Percentiles rank a stretch among this genome's conserved stretches.
Conservation (phyloP, 371 early-diverging fungal genomes). For the Mortierella sp. region DNA sequence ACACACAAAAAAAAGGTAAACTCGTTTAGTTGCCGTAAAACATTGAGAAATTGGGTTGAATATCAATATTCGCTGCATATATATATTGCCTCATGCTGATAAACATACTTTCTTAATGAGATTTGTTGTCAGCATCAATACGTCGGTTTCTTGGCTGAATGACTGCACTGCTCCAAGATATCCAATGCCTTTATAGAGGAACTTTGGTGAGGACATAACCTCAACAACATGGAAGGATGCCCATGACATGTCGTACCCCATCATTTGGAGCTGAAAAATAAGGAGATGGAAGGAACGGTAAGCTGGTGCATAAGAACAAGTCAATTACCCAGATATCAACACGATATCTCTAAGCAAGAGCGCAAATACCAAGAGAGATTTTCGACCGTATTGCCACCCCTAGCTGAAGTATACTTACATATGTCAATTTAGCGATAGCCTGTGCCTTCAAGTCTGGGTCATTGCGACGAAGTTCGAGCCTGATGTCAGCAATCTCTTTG, state of each 20-base stretch:
- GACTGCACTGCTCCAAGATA: constrained; percentile 93
- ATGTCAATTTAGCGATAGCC: constrained; percentile 91
- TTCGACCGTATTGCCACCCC: neutral
- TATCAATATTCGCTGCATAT: constrained; percentile 17
- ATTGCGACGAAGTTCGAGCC: constrained; percentile 86
- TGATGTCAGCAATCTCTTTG: constrained; percentile 87
- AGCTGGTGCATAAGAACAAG: neutral
- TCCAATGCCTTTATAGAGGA: constrained; percentile 89
- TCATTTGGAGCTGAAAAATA: constrained; percentile 86
- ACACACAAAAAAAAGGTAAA: constrained; percentile 1
- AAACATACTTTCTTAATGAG: constrained; percentile 90
- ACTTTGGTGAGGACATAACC: constrained; percentile 93
- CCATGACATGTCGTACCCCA: constrained; percentile 97
- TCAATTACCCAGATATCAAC: neutral
- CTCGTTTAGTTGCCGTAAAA: no score
- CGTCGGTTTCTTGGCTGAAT: constrained; percentile 95
- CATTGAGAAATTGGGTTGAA: neutral
- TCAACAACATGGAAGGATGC: constrained; percentile 97
- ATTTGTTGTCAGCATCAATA: constrained; percentile 96
- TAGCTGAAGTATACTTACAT: constrained; percentile 65
- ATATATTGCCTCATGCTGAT: neutral
- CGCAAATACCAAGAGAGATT: neutral
- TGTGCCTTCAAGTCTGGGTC: constrained; percentile 88
- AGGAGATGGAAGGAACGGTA: neutral
- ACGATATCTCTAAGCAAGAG: neutral